phyloP scores from a whole-genome alignment of 441 rosid species.

The Syzygium malaccense region DNA sequence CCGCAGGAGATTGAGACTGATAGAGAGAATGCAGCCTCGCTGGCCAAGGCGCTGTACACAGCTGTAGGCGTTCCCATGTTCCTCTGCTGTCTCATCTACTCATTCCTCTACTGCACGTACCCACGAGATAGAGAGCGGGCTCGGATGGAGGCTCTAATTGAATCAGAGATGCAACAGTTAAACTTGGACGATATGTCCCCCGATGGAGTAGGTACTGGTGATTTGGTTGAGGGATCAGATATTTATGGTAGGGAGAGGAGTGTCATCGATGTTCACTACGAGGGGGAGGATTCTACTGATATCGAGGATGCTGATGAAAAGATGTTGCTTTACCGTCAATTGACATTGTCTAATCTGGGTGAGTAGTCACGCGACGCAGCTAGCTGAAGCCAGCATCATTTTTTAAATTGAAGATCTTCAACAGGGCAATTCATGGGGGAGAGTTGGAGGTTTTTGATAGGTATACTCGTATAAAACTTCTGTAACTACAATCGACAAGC shows the following conservation, averaged over 20 bases:
- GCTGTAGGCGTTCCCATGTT: constrained; percentile 60
- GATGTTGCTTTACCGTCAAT: constrained; percentile 33
- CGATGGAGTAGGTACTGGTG: not conserved
- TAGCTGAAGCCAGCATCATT: not conserved
- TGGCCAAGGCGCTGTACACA: constrained; percentile 54
- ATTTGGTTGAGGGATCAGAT: constrained; percentile 9
- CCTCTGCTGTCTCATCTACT: constrained; percentile 49
- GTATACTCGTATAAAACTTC: not conserved
- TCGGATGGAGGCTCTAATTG: constrained; percentile 48
- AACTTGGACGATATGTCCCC: constrained; percentile 10
- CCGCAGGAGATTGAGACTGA: constrained; percentile 33
- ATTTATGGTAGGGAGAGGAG: constrained; percentile 8
- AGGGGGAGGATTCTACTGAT: constrained; percentile 18
- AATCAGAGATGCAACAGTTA: constrained; percentile 47
- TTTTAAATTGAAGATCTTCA: not conserved
- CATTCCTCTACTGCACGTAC: constrained; percentile 47
- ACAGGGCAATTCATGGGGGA: not conserved
- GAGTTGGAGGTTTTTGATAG: not conserved
- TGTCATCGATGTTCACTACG: constrained; percentile 11
- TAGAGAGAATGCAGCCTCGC: constrained; percentile 42
- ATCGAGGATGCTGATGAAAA: constrained; percentile 42
- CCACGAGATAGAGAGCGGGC: constrained; percentile 55
- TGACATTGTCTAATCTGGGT: constrained; percentile 27
- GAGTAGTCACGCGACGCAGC: not conserved
- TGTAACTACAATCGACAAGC: not conserved